These are phyloP conservation scores for Friedmanniomyces simplex DNA, from an alignment of 495 filamentous ascomycete species.

Conservation along the genomic window DNA sequence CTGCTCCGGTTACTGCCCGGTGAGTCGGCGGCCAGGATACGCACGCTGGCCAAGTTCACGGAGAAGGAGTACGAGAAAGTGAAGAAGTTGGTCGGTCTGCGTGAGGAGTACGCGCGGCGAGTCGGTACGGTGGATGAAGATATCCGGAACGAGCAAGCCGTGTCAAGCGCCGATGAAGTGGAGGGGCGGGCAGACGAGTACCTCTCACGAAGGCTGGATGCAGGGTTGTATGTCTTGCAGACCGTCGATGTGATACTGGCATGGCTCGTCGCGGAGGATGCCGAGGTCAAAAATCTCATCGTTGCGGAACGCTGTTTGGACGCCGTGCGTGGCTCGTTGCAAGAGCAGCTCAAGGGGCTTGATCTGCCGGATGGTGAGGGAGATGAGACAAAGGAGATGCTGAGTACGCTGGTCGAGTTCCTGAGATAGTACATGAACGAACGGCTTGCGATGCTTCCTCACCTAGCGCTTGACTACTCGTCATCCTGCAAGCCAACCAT, in stretches of 20 bases:
- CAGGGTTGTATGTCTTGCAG: conserved; percentile 76
- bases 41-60: conserved; percentile 83
- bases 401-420: conserved; percentile 47
- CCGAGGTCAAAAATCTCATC: conserved; percentile 61
- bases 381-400: conserved; percentile 50
- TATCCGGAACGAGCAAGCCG: conserved; percentile 47
- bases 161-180: conserved; percentile 43
- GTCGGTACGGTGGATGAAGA: conserved; percentile 55
- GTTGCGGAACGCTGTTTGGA: conserved; percentile 51
- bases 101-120: conserved; percentile 59
- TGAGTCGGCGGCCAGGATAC: conserved; percentile 67
- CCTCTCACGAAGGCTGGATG: conserved; percentile 76
- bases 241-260: conserved; percentile 80
- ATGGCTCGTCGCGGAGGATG: conserved; percentile 89
- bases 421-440: conserved; percentile 5
- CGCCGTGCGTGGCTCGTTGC: conserved; percentile 55
- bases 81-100: conserved; percentile 61
- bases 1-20: conserved; percentile 71
- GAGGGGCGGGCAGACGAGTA: conserved; percentile 65
- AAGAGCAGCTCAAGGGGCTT: conserved; percentile 59
- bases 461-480: background rate
- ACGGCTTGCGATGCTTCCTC: too few relatives aligned
- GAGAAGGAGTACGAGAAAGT: conserved; percentile 44
- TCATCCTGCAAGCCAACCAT: conserved; percentile 27
- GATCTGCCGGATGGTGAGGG: conserved; percentile 46